Evolutionary conservation across 176 grass and related monocot genomes (phyloP).

Genomic region (Rhynchospora breviuscula): DNA sequence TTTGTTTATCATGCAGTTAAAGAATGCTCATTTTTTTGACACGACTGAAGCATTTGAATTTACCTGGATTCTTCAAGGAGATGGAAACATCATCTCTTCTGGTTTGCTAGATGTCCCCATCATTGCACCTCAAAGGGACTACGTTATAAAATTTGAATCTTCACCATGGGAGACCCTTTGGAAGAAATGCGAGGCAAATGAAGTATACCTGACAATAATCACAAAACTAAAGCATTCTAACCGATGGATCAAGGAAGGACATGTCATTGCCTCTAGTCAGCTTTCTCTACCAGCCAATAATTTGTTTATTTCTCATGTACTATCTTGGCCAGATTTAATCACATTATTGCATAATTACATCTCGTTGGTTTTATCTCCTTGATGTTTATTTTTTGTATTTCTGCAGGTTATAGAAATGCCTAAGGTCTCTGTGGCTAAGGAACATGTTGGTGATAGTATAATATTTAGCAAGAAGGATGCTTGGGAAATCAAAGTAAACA

Average conservation of each 20-base stretch:
- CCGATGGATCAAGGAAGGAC: slow-evolving; percentile 62
- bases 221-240: slow-evolving; percentile 53
- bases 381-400: neutral
- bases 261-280: slow-evolving; percentile 82
- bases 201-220: slow-evolving; percentile 69
- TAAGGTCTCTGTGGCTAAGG: slow-evolving; percentile 29
- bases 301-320: slow-evolving; percentile 47
- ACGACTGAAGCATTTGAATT: slow-evolving; percentile 71
- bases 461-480: slow-evolving; percentile 43
- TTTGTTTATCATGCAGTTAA: slow-evolving; percentile 52
- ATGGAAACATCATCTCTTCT: slow-evolving; percentile 61
- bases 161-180: slow-evolving; percentile 64
- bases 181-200: slow-evolving; percentile 35
- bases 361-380: neutral
- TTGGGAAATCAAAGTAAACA: slow-evolving; percentile 84
- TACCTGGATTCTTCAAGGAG: slow-evolving; percentile 67
- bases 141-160: slow-evolving; percentile 50
- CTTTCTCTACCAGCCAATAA: slow-evolving; percentile 56
- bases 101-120: slow-evolving; percentile 48
- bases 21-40: slow-evolving; percentile 63
- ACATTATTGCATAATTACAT: neutral
- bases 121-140: slow-evolving; percentile 52
- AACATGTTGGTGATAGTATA: slow-evolving; percentile 50
- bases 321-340: slow-evolving; percentile 17
- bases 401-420: slow-evolving; percentile 51